Conservation (phyloP, 2,329 filamentous ascomycete species). For the Fusarium nanum region DNA sequence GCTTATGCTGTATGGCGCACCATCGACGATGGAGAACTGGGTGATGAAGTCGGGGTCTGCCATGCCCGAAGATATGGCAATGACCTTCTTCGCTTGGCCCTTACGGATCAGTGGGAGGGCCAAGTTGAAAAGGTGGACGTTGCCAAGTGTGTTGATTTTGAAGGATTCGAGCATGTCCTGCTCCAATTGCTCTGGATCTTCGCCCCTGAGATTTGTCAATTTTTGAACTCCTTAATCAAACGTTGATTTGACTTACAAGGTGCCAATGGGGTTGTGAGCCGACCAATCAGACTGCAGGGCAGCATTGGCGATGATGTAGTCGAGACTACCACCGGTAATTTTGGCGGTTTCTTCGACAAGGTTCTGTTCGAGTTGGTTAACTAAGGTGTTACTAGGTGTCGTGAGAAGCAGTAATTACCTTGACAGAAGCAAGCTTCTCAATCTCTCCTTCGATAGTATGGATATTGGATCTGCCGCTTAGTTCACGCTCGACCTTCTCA, state of each 20-base stretch:
- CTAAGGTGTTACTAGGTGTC: fast-evolving
- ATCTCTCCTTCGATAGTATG: constrained; percentile 34
- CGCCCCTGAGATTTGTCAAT: constrained; percentile 3
- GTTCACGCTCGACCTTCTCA: constrained; percentile 49
- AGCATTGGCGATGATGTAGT: constrained; percentile 66
- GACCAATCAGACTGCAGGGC: constrained; percentile 50
- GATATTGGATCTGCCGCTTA: constrained; percentile 45
- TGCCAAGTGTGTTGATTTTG: constrained; percentile 63
- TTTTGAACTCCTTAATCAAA: fast-evolving
- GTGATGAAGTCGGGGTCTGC: constrained; percentile 60
- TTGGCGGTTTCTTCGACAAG: constrained; percentile 45
- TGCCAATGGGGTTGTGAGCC: constrained; percentile 26
- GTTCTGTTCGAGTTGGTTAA: not conserved
- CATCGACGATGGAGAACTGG: constrained; percentile 50
- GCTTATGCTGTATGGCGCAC: constrained; percentile 58
- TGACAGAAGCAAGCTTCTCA: not conserved
- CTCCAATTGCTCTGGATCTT: constrained; percentile 23
- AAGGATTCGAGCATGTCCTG: constrained; percentile 45
- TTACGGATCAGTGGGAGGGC: constrained; percentile 65
- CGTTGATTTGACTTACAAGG: constrained; percentile 21
- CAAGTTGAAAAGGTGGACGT: constrained; percentile 64
- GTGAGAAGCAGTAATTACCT: not conserved
- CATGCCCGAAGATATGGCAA: constrained; percentile 60
- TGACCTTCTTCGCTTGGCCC: constrained; percentile 65
- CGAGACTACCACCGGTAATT: constrained; percentile 57